Base-by-base conservation (phyloP, 805 yeast genomes). In the Candida mattraensis region DNA sequence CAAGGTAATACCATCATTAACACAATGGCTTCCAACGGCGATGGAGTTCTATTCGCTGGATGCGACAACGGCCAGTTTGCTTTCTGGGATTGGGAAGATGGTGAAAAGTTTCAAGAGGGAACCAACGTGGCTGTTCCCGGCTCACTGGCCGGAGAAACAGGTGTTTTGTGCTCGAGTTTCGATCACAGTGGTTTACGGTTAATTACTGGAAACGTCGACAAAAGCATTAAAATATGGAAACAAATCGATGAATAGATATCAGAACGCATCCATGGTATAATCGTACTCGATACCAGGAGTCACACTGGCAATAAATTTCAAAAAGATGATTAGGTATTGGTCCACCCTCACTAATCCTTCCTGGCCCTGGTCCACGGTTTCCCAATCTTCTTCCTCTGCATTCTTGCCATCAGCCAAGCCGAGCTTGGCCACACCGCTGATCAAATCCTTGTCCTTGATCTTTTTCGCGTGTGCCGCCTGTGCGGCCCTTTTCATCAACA, bases 201-300 rank as follows among this genome's bases (percentile, higher is more conserved):
- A 39, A 72, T 93, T 14, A 86, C 96, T 1, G 87, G 96, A 31
- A 95, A 86, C 50, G 79, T 86, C n/a, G 98, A 91, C 60, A 89
- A 89, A 55, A 79, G 85, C 55, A 76, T 87, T 24, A 85, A 83
- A 55, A 66, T 86, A 1, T 87, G 93, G 91, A 72, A 66, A 33
- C 76, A 74, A 41, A 61, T 58, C 31, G 57, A 61, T n/a, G 60
- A 58, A 27, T 23, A 37, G 12, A 16, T 28, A 6, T 45, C 54
- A 83, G 54, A 84, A 76, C 1, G 95, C 97, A 59, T 88, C 89
- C 97, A 91, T 93, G n/a, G 99, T 93, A 58, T 88, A 88, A 53
- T 93, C 99, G 61, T 91, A 94, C 64, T 91, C 96, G 38, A 93
- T 89, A 12, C 97, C 96, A 0, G 99, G 99, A 1, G 96, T 89